Base-by-base conservation (phyloP, 768 basidiomycete genomes). In the Solioccasus polychromus region DNA sequence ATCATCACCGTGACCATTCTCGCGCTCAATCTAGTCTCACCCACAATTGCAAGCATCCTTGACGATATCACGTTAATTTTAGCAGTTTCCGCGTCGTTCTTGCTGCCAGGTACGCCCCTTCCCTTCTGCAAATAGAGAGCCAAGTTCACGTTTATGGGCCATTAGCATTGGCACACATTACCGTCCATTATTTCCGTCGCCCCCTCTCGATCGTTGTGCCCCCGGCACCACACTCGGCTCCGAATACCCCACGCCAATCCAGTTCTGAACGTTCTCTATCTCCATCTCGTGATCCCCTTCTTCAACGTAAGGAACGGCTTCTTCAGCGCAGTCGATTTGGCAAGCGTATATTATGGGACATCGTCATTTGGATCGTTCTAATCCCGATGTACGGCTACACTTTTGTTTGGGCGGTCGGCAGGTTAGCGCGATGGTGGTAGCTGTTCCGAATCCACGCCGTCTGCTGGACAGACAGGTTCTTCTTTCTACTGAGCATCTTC, bases 171-270 rank as follows among this genome's bases (percentile, higher is more conserved):
- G 67, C 88, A 43, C 92, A 94, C 68, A 80, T 95, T 53, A 75
- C 77, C 22, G 80, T 83, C 4, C 92, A 95, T 69, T 83, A 90
- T 60, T 84, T 96, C 69, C 82, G 82, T 47, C 80, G 82, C 3
- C 93, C 93, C 2, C 72, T 93, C 3, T 73, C 88, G 0, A 96
- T 96, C 58, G 76, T 95, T 44, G 76, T 92, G 29, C 85, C 82
- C n/a, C 68, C 71, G 14, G 71, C 62, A 31, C 70, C 70, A 3
- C 37, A 56, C 12, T 55, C 59, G 11, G 47, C 15, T 26, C 53
- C 53, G 19, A 47, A 24, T 19, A 55, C 66, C 5, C 60, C 63
- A 22, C 53, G 39, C 10, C 19, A 35, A 4, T 58, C 47, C 41
- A 54, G 35, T 44, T 42, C 36, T 12, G 58, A 51, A 20, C 47